These are phyloP conservation scores for Myrica gale DNA, from an alignment of 306 rosid species.

Conservation along the genomic window DNA sequence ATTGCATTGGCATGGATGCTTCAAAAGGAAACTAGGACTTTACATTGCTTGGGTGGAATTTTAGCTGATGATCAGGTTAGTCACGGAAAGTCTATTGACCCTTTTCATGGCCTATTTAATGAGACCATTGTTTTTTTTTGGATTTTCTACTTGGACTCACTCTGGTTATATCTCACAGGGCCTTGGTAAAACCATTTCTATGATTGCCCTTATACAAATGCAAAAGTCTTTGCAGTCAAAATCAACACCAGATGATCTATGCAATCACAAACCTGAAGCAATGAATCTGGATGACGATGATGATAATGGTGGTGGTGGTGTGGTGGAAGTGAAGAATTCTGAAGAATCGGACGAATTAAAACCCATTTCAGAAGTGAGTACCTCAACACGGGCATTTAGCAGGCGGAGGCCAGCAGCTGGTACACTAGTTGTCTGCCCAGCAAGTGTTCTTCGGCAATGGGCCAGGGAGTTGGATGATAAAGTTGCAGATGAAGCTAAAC, in stretches of 20 bases:
- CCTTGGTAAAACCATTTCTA: slow-evolving; percentile 95
- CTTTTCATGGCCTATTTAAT: slow-evolving; percentile 14
- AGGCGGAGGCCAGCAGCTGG: slow-evolving; percentile 97
- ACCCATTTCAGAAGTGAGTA: slow-evolving; percentile 51
- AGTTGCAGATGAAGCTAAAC: slow-evolving; percentile 67
- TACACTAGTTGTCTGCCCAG: slow-evolving; percentile 96
- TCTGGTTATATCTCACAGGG: slow-evolving; percentile 59
- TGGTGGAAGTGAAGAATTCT: slow-evolving; percentile 38
- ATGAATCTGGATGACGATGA: slow-evolving; percentile 89
- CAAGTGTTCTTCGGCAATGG: slow-evolving; percentile 97
- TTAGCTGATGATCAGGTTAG: slow-evolving; percentile 97
- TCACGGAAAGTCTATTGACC: slow-evolving; percentile 13
- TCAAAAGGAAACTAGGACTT: slow-evolving; percentile 88
- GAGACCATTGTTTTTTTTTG: neutral
- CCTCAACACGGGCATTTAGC: slow-evolving; percentile 46
- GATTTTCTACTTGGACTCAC: slow-evolving; percentile 22
- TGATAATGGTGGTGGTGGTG: slow-evolving; percentile 42
- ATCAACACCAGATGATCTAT: slow-evolving; percentile 53
- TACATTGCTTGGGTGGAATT: slow-evolving; percentile 96
- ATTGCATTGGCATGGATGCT: slow-evolving; percentile 97
- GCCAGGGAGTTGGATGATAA: slow-evolving; percentile 88
- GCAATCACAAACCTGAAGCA: slow-evolving; percentile 67
- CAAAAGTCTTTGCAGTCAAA: slow-evolving; percentile 62
- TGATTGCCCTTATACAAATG: slow-evolving; percentile 88
- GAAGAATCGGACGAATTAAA: slow-evolving; percentile 50